Conservation (phyloP, 768 basidiomycete species). For the Lactifluus hygrophoroides region DNA sequence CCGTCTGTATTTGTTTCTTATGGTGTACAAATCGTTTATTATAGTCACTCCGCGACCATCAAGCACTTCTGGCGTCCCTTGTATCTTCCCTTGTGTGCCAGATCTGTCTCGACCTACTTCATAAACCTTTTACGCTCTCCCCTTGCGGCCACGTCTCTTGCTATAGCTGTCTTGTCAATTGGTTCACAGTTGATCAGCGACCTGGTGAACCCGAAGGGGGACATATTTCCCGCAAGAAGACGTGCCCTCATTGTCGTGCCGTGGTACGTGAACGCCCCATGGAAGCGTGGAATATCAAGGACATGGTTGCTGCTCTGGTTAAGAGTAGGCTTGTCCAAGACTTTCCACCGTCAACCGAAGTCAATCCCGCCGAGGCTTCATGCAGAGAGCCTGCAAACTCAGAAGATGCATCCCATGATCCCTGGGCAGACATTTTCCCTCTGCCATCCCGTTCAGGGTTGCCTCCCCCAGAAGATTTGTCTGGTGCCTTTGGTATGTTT, state of each 20-base stretch:
- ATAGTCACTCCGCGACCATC: slow-evolving; percentile 32
- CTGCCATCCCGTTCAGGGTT: slow-evolving; percentile 21
- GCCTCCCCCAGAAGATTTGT: slow-evolving; percentile 21
- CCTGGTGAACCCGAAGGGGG: not conserved
- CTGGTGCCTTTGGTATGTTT: slow-evolving; percentile 46
- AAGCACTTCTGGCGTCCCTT: slow-evolving; percentile 43
- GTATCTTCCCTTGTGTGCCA: slow-evolving; percentile 66
- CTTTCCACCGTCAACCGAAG: slow-evolving; percentile 3
- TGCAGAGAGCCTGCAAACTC: slow-evolving; percentile 24
- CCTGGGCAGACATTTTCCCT: slow-evolving; percentile 58
- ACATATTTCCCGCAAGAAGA: slow-evolving; percentile 29
- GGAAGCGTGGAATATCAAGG: slow-evolving; percentile 42
- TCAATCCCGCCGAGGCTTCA: slow-evolving; percentile 22
- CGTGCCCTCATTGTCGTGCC: slow-evolving; percentile 39
- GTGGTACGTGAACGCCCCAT: slow-evolving; percentile 38
- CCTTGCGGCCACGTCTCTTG: slow-evolving; percentile 74
- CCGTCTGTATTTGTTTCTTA: not conserved
- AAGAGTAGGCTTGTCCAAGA: slow-evolving; percentile 43
- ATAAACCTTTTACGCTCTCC: slow-evolving; percentile 63
- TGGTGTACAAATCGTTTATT: not conserved
- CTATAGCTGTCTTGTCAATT: slow-evolving; percentile 60
- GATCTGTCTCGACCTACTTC: slow-evolving; percentile 68
- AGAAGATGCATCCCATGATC: slow-evolving; percentile 34
- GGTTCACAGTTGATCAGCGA: slow-evolving; percentile 48
- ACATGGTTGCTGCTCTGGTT: slow-evolving; percentile 36